Evolutionary conservation across 306 rosid genomes (phyloP).

Genomic region (Dalbergia oliveri): DNA sequence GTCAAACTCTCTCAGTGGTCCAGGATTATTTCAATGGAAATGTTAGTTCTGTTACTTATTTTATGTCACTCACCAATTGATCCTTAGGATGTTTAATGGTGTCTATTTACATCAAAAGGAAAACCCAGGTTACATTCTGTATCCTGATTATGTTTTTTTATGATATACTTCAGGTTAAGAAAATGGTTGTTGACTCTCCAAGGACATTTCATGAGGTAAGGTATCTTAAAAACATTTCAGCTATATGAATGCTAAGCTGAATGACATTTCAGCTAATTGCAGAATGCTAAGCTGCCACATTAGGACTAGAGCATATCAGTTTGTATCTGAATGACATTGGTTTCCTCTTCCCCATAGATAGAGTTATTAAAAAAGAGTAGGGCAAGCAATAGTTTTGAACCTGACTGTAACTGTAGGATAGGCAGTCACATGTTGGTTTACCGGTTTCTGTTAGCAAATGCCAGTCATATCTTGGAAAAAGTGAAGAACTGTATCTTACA

Average conservation of each 20-base stretch:
- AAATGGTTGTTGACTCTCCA: conserved; percentile 93
- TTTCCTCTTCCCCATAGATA: background rate
- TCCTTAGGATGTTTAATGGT: conserved; percentile 10
- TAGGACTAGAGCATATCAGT: conserved; percentile 30
- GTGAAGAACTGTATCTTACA: conserved; percentile 28
- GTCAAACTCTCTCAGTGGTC: conserved; percentile 96
- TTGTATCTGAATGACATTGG: conserved; percentile 26
- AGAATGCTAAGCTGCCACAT: conserved; percentile 31
- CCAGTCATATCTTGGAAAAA: conserved; percentile 21
- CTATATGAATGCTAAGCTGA: conserved; percentile 32
- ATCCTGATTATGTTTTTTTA: conserved; percentile 47
- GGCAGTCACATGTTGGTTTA: conserved; percentile 12
- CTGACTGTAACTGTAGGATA: conserved; percentile 19
- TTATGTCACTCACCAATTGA: conserved; percentile 21
- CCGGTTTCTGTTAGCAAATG: conserved; percentile 32
- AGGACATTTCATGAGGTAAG: conserved; percentile 96
- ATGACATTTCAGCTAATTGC: conserved; percentile 18
- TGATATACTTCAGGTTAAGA: conserved; percentile 71
- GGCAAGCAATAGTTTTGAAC: conserved; percentile 27
- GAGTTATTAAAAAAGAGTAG: conserved; percentile 20
- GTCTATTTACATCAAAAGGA: conserved; percentile 33
- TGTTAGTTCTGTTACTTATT: conserved; percentile 57
- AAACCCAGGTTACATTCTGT: conserved; percentile 16
- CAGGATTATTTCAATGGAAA: conserved; percentile 92
- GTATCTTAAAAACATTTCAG: background rate